phyloP scores from a whole-genome alignment of 2,329 filamentous ascomycete genomes.

The Stemphylium lycopersici region DNA sequence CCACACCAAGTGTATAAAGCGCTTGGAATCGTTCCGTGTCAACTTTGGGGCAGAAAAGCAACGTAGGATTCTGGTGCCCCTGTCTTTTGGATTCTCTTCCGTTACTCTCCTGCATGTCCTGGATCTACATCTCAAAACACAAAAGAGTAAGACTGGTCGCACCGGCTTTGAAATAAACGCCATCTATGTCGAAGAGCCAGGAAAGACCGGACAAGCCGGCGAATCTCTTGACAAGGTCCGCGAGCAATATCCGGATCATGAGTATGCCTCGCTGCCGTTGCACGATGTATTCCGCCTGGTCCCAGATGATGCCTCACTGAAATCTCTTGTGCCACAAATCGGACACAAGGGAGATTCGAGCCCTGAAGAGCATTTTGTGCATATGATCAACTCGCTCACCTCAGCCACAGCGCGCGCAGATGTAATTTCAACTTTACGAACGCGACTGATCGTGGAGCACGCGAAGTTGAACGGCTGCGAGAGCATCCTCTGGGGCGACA shows the following conservation, averaged over 20 bases:
- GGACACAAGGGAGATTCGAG: not conserved
- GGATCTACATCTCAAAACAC: constrained; percentile 69
- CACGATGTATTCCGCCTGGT: constrained; percentile 57
- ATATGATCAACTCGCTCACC: constrained; percentile 67
- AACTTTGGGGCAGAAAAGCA: constrained; percentile 53
- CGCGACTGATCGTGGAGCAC: constrained; percentile 68
- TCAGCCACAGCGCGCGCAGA: constrained; percentile 80
- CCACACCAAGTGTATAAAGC: constrained; percentile 78
- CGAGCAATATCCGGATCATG: constrained; percentile 68
- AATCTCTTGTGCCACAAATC: constrained; percentile 20
- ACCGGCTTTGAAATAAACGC: constrained; percentile 71
- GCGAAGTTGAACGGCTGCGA: constrained; percentile 64
- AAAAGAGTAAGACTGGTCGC: constrained; percentile 68
- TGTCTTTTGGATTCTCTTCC: constrained; percentile 85
- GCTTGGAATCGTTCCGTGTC: constrained; percentile 70
- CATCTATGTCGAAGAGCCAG: constrained; percentile 52
- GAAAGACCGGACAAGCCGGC: constrained; percentile 8
- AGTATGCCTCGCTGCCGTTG: constrained; percentile 68
- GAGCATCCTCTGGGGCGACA: constrained; percentile 81
- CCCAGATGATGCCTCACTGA: constrained; percentile 29
- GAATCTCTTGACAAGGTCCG: constrained; percentile 51
- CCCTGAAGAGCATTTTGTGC: constrained; percentile 45
- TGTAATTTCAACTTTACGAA: constrained; percentile 71
- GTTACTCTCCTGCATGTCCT: constrained; percentile 77
- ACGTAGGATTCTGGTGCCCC: constrained; percentile 71